Base-by-base conservation (phyloP, 371 early-diverging fungal species). In the Mortierella sp. region DNA sequence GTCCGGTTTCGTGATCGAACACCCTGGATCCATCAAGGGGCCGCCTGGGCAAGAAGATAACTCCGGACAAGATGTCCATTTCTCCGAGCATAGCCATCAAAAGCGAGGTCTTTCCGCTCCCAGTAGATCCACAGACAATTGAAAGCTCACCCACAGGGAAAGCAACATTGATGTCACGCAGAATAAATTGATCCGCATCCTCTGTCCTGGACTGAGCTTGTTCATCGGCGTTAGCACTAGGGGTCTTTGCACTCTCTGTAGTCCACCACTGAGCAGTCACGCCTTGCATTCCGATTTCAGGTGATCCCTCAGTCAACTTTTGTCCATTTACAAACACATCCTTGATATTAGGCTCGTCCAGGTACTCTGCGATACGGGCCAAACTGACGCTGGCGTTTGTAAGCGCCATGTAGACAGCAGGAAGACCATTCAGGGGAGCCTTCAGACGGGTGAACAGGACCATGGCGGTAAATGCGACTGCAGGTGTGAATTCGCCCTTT, bases 21-120 rank as follows among this genome's bases (percentile, higher is more conserved):
- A 67, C 74, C 21, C 70, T 72, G 38, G 67, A 58, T n/a, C 65
- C 78, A 57, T 82, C 83, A 24, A 83, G 64, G 38, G 85, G 82
- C 47, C 78, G 72, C 32, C 87, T 76, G 15, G 91, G 89, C 47
- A 87, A 83, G 50, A 75, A 77, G 2, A 86, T 81, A 1, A 76
- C 71, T 7, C 91, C 92, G 8, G 77, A 71, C 21, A 88, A 62
- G n/a, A 88, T 82, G 58, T 84, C 73, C 90, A 89, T 87, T 55
- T 90, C 90, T 4, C 94, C 94, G 5, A 95, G 71, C 41, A 95
- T 76, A 22, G 92, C 94, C 69, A 86, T 70, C 22, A 96, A 66
- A 13, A 94, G 58, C n/a, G 89, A 88, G 6, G 90, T 85, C 73
- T 94, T 95, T 11, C 94, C 95, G 45, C 86, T 80, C 22, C 90